phyloP scores from a whole-genome alignment of 225 moss, liverwort and hornwort species.

The Climacium dendroides region DNA sequence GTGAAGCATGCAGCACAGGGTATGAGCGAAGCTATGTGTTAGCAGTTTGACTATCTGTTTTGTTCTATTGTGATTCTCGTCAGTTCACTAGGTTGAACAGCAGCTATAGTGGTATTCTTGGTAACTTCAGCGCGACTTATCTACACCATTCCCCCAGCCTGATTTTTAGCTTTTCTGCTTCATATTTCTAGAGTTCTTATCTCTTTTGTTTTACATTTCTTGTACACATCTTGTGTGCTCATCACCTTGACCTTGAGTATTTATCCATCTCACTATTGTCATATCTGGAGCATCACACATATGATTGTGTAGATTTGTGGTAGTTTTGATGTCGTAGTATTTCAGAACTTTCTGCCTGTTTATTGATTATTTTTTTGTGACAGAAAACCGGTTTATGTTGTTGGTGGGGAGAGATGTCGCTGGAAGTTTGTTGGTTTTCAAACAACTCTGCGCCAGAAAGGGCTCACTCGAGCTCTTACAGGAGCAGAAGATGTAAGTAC shows the following conservation, averaged over 20 bases:
- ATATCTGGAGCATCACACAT: neutral
- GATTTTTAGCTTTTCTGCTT: neutral
- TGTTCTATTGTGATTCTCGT: neutral
- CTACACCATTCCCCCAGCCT: neutral
- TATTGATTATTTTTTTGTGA: neutral
- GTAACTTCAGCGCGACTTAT: neutral
- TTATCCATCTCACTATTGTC: neutral
- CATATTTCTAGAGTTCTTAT: neutral
- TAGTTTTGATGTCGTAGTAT: neutral
- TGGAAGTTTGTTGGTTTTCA: constrained; percentile 98
- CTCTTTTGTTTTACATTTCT: neutral
- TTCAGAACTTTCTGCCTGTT: neutral
- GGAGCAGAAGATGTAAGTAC: constrained; percentile 88
- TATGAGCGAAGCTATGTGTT: constrained; percentile 7
- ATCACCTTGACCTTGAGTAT: neutral
- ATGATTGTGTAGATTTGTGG: neutral
- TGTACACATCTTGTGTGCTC: neutral
- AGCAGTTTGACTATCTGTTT: neutral
- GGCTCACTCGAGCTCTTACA: constrained; percentile 81
- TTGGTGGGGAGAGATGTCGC: constrained; percentile 89
- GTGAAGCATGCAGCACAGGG: constrained; percentile 95
- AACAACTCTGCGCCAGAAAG: constrained; percentile 70
- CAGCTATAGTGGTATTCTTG: neutral
- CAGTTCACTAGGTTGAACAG: neutral
- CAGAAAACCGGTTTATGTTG: constrained; percentile 97